These are phyloP conservation scores for Dittrichia graveolens DNA, from an alignment of 129 eudicot genomes.

Conservation along the genomic window DNA sequence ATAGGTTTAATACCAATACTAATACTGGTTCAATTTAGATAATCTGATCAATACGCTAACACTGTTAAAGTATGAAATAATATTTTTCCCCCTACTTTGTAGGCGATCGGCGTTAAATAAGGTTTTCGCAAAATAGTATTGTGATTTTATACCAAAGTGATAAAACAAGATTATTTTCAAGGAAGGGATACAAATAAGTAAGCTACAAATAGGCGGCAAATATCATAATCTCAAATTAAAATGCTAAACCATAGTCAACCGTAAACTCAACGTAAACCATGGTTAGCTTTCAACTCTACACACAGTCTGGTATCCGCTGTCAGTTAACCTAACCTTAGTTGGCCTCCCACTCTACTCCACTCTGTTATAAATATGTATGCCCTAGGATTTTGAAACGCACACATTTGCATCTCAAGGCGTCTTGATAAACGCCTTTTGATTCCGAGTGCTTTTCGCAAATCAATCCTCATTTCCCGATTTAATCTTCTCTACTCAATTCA, in stretches of 20 bases:
- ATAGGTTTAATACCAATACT: too few relatives aligned
- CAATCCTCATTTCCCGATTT: neutral
- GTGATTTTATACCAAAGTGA: too few relatives aligned
- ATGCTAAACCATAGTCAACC: neutral
- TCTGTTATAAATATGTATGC: constrained; percentile 22
- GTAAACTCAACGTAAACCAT: constrained; percentile 16
- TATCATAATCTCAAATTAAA: neutral
- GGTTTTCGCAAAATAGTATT: too few relatives aligned
- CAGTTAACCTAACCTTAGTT: constrained; percentile 35
- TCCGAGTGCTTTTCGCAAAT: neutral
- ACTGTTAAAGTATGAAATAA: too few relatives aligned
- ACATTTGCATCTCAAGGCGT: constrained; percentile 49
- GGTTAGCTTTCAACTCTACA: neutral
- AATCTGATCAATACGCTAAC: too few relatives aligned
- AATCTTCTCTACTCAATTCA: constrained; percentile 16
- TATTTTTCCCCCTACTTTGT: too few relatives aligned
- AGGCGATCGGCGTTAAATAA: too few relatives aligned
- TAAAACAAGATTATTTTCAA: too few relatives aligned
- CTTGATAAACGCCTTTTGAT: constrained; percentile 66
- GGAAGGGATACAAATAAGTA: too few relatives aligned
- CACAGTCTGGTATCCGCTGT: neutral
- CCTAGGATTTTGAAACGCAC: constrained; percentile 10
- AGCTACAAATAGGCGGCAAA: neutral
- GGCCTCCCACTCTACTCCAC: constrained; percentile 16
- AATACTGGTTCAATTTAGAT: too few relatives aligned